Conservation (phyloP, 1,284 basidiomycete genomes). For the Ceraceosorus bombacis region DNA sequence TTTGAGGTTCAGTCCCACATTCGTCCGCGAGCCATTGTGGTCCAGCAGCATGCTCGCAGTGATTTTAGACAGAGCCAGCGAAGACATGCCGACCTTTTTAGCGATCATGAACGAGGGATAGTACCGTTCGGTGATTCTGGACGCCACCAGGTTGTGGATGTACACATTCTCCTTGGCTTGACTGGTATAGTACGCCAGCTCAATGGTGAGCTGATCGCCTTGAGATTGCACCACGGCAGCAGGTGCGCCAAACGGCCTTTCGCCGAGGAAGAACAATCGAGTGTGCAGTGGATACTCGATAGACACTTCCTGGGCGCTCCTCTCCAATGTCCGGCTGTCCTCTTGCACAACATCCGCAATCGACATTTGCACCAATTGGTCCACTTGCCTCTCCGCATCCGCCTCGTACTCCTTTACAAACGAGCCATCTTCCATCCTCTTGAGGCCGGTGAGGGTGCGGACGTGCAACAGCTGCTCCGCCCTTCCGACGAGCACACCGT, state of each 20-base stretch:
- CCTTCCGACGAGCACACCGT: conserved; percentile 73
- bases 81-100: conserved; percentile 30
- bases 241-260: conserved; percentile 86
- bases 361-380: conserved; percentile 60
- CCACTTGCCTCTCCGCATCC: conserved; percentile 64
- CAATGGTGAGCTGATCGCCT: conserved; percentile 31
- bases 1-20: conserved; percentile 88
- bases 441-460: conserved; percentile 61
- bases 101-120: conserved; percentile 30
- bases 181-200: conserved; percentile 35
- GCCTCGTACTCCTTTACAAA: conserved; percentile 91
- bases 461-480: conserved; percentile 52
- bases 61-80: conserved; percentile 64
- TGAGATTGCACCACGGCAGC: conserved; percentile 74
- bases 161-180: conserved; percentile 36
- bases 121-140: conserved; percentile 28
- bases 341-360: conserved; percentile 34
- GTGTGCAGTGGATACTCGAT: conserved; percentile 85
- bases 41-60: conserved; percentile 83
- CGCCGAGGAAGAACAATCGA: conserved; percentile 90
- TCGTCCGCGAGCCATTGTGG: conserved; percentile 59
- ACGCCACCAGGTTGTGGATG: conserved; percentile 30
- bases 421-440: conserved; percentile 76
- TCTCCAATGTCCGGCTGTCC: conserved; percentile 50
- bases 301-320: conserved; percentile 68